Conservation (phyloP, 1,139 yeast species). For the Saccharomyces hybrid region DNA sequence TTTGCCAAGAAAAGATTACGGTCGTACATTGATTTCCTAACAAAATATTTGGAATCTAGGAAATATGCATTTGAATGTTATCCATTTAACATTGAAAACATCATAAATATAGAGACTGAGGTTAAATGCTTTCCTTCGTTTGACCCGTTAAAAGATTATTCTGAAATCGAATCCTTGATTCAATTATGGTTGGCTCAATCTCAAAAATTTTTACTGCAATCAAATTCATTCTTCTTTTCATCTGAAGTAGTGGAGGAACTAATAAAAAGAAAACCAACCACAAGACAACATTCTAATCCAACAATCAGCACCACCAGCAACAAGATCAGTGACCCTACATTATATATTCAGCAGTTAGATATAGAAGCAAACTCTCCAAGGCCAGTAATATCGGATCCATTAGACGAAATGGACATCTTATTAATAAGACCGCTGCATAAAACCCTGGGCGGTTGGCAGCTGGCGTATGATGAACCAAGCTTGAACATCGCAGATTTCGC, state of each 20-base stretch:
- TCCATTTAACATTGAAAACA: constrained; percentile 16
- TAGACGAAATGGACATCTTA: constrained; percentile 23
- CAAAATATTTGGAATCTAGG: constrained; percentile 17
- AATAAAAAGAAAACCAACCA: constrained; percentile 13
- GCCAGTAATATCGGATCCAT: constrained; percentile 6
- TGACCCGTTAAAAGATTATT: constrained; percentile 12
- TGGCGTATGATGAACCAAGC: constrained; percentile 31
- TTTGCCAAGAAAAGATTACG: constrained; percentile 18
- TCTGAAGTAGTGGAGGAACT: constrained; percentile 21
- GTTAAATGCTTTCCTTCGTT: constrained; percentile 9
- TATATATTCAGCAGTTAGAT: constrained; percentile 7
- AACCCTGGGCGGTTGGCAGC: constrained; percentile 24
- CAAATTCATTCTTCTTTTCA: constrained; percentile 23
- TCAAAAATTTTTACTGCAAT: constrained; percentile 18
- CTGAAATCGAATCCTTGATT: constrained; percentile 15
- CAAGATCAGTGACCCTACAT: constrained; percentile 6
- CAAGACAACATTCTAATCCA: constrained; percentile 11
- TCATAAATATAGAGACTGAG: constrained; percentile 9
- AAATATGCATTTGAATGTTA: constrained; percentile 18
- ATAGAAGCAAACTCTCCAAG: neutral
- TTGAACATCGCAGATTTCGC: constrained; percentile 26
- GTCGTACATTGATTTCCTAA: constrained; percentile 17
- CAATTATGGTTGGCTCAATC: constrained; percentile 26
- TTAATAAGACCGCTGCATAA: constrained; percentile 21
- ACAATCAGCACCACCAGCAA: neutral